phyloP scores from a whole-genome alignment of 192 early-diverging fungal species.

The Backusella westeae region DNA sequence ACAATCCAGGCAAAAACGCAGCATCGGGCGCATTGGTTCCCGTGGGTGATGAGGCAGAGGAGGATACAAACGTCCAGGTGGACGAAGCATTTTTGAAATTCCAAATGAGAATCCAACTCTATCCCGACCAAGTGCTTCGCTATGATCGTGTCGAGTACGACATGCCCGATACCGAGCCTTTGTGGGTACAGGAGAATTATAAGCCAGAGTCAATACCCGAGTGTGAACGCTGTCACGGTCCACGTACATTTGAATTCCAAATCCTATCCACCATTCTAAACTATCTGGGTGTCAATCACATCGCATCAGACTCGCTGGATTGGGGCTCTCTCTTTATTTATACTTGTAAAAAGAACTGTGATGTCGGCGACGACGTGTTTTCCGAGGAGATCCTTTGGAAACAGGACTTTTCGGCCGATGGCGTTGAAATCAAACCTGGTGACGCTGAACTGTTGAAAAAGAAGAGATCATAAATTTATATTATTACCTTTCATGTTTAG shows the following conservation, averaged over 20 bases:
- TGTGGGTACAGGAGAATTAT: slow-evolving; percentile 76
- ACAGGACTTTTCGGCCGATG: slow-evolving; percentile 85
- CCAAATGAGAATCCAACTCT: slow-evolving; percentile 74
- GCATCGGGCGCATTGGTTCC: slow-evolving; percentile 23
- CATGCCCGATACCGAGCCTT: slow-evolving; percentile 54
- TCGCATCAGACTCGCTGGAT: slow-evolving; percentile 70
- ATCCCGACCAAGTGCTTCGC: slow-evolving; percentile 86
- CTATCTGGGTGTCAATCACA: slow-evolving; percentile 63
- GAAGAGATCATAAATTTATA: not conserved
- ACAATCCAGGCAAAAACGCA: not conserved
- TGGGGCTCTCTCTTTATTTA: slow-evolving; percentile 91
- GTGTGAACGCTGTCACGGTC: slow-evolving; percentile 72
- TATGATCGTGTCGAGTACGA: slow-evolving; percentile 64
- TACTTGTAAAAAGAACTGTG: slow-evolving; percentile 83
- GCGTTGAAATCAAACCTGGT: slow-evolving; percentile 47
- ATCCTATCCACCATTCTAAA: slow-evolving; percentile 89
- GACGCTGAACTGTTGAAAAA: not conserved
- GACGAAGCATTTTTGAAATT: slow-evolving; percentile 90
- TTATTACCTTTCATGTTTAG: not conserved
- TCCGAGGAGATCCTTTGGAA: slow-evolving; percentile 66
- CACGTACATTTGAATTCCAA: slow-evolving; percentile 91
- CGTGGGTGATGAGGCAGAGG: slow-evolving; percentile 55
- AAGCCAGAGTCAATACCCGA: slow-evolving; percentile 63
- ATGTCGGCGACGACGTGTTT: slow-evolving; percentile 49
- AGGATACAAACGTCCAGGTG: slow-evolving; percentile 70